Evolutionary conservation across 352 stramenopile genomes (phyloP).

Genomic region (Phytophthora aleatoria): DNA sequence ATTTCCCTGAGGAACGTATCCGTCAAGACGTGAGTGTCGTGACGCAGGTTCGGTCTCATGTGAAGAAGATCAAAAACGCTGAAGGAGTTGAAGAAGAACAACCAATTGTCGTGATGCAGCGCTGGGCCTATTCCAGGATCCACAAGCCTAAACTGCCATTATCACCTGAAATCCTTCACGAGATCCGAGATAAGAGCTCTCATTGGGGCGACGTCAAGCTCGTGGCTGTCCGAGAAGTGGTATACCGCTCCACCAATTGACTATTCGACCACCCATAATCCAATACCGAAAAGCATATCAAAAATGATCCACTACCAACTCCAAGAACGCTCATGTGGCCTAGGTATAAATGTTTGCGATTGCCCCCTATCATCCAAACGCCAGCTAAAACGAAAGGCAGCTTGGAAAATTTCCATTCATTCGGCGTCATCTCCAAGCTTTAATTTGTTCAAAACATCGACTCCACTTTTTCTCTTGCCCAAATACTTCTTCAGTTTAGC

Average conservation of each 20-base stretch:
- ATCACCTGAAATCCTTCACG: conserved; percentile 32
- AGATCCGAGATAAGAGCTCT: conserved; percentile 44
- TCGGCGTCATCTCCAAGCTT: background rate
- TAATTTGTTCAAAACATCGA: background rate
- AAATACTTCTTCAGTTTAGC: background rate
- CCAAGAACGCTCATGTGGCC: too few species aligned
- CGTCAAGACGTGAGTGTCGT: conserved; percentile 38
- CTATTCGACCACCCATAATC: too few species aligned
- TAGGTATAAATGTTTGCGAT: too few species aligned
- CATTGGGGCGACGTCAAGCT: conserved; percentile 54
- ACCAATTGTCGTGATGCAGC: conserved; percentile 33
- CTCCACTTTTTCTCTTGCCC: background rate
- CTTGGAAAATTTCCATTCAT: background rate
- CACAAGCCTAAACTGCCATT: conserved; percentile 19
- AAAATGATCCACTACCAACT: too few species aligned
- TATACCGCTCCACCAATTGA: conserved; percentile 6
- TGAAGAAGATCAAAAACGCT: conserved; percentile 13
- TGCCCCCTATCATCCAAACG: too few species aligned
- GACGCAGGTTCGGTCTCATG: conserved; percentile 25
- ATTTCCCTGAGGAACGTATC: conserved; percentile 29
- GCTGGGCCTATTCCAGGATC: conserved; percentile 18
- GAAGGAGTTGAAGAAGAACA: conserved; percentile 18
- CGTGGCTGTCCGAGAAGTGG: conserved; percentile 22
- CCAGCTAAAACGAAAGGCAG: too few species aligned
- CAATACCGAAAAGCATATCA: too few species aligned